Conservation (phyloP, 306 rosid species). For the Rosa chinensis region DNA sequence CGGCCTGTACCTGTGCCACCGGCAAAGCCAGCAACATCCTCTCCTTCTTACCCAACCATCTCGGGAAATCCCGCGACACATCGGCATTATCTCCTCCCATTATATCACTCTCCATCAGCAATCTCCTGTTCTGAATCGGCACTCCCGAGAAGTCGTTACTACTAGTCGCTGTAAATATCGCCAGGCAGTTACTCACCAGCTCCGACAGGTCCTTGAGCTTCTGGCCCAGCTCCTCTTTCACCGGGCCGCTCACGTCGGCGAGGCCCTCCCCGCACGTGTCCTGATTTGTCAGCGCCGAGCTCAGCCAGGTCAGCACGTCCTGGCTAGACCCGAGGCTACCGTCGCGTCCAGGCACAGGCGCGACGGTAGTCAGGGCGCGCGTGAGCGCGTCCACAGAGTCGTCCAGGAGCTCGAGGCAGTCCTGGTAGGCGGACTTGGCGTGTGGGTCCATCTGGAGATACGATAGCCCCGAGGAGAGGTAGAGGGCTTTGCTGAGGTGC, state of each 20-base stretch:
- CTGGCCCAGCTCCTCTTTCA: constrained; percentile 47
- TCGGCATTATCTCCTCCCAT: constrained; percentile 31
- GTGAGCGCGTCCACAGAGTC: constrained; percentile 70
- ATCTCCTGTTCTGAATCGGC: constrained; percentile 66
- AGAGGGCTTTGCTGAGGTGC: constrained; percentile 59
- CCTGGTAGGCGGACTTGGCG: constrained; percentile 61
- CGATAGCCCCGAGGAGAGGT: constrained; percentile 49
- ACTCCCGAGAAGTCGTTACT: constrained; percentile 71
- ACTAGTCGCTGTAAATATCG: constrained; percentile 49
- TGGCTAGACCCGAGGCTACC: constrained; percentile 20
- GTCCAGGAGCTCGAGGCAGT: constrained; percentile 82
- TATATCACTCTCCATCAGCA: constrained; percentile 39
- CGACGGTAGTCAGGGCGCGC: constrained; percentile 46
- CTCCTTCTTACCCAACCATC: constrained; percentile 62
- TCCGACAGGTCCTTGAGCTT: constrained; percentile 61
- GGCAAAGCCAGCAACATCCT: constrained; percentile 61
- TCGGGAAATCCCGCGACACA: constrained; percentile 49
- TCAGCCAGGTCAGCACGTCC: constrained; percentile 86
- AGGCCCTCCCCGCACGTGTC: constrained; percentile 86
- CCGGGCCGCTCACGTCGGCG: constrained; percentile 37
- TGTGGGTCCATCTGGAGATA: constrained; percentile 39
- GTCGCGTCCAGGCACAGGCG: not conserved
- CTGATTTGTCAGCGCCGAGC: constrained; percentile 78
- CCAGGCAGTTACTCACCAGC: constrained; percentile 75
- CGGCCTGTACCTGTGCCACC: constrained; percentile 56